These are phyloP conservation scores for Rhododendron ovatum DNA, from an alignment of 148 eudicot species.

Conservation along the genomic window DNA sequence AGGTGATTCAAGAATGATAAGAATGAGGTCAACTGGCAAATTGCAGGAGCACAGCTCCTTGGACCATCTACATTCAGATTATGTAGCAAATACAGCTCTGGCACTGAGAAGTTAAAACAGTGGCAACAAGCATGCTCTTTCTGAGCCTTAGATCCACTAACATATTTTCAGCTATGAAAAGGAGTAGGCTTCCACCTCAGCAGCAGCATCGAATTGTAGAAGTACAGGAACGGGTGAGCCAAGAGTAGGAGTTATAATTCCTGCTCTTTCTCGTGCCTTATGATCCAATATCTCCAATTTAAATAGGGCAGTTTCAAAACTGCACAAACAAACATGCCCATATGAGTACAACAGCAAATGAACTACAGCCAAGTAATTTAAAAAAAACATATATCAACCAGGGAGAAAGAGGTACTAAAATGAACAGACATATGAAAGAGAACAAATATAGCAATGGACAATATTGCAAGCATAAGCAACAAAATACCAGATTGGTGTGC, in stretches of 20 bases:
- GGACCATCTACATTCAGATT: not conserved
- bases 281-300: constrained; percentile 90
- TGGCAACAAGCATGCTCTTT: not conserved
- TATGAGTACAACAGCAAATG: constrained; percentile 11
- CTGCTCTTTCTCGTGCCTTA: constrained; percentile 92
- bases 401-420: not conserved
- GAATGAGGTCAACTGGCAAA: not conserved
- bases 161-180: not conserved
- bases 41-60: not conserved
- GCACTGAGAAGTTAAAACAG: not conserved
- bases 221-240: constrained; percentile 76
- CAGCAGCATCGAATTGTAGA: constrained; percentile 74
- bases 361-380: constrained; percentile 4
- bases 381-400: not conserved
- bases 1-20: not conserved
- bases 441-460: not conserved
- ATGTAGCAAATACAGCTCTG: not conserved
- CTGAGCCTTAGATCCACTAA: not conserved
- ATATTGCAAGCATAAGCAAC: not conserved
- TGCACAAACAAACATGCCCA: constrained; percentile 29
- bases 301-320: constrained; percentile 66
- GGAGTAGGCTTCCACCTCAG: constrained; percentile 47
- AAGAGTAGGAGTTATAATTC: constrained; percentile 76
- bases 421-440: not conserved
- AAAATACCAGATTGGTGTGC: not conserved